Percentiles rank a stretch among this genome's conserved stretches.
Conservation (phyloP, 163 green algal species). For the Scenedesmus sp. region DNA sequence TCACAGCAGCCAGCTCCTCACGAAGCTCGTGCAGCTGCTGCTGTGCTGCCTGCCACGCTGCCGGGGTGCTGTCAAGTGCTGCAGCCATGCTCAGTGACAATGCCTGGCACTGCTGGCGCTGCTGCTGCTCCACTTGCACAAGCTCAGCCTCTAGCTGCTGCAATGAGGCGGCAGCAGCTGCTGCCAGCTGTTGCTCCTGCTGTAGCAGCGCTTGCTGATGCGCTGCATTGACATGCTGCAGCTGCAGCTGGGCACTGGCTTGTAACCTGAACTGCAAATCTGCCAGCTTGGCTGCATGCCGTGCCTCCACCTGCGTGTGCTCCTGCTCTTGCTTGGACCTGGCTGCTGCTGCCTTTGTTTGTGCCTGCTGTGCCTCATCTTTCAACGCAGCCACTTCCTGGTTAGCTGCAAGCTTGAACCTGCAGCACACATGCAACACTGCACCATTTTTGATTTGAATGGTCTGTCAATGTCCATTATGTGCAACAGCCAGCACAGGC, state of each 20-base stretch:
- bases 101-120: not conserved
- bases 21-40: not conserved
- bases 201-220: not conserved
- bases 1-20: not conserved
- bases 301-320: not conserved
- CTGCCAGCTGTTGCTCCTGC: not conserved
- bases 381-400: slow-evolving; percentile 22
- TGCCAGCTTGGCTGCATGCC: slow-evolving; percentile 16
- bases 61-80: not conserved
- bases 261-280: not conserved
- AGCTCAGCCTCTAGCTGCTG: slow-evolving; percentile 33
- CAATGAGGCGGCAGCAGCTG: not conserved
- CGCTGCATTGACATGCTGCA: not conserved
- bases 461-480: not conserved
- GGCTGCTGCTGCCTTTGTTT: not conserved
- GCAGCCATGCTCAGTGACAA: not conserved
- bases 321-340: not conserved
- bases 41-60: not conserved
- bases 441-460: not conserved
- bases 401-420: not conserved
- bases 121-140: not conserved
- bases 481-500: not conserved
- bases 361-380: not conserved
- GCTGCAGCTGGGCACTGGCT: not conserved
- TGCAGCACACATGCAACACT: not conserved